phyloP scores from a whole-genome alignment of 2,329 filamentous ascomycete genomes.

The Trichoderma sp. region DNA sequence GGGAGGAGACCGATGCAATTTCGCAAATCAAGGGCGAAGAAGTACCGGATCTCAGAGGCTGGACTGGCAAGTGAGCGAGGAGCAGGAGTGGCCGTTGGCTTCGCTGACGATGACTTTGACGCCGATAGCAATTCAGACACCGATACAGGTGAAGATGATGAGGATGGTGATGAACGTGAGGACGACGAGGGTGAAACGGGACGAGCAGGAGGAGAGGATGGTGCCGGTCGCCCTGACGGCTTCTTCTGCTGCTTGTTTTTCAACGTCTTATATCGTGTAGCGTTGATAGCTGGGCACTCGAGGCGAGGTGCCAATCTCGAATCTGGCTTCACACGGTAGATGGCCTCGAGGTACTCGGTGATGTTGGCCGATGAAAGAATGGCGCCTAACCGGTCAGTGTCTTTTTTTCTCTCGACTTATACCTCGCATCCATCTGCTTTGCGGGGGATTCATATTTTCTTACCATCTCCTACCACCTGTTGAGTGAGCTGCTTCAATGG shows the following conservation, averaged over 20 bases:
- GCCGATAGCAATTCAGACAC: not conserved
- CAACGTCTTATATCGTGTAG: conserved; percentile 31
- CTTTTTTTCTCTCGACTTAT: not conserved
- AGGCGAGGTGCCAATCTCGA: conserved; percentile 28
- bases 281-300: conserved; percentile 31
- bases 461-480: conserved; percentile 2
- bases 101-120: not conserved
- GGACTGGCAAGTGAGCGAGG: not conserved
- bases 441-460: not conserved
- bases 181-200: not conserved
- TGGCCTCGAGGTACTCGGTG: conserved; percentile 32
- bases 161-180: not conserved
- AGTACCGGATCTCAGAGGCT: conserved; percentile 39
- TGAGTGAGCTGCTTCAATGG: conserved; percentile 7
- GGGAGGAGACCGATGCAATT: conserved; percentile 48
- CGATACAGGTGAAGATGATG: not conserved
- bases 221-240: not conserved
- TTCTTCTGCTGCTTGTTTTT: not conserved
- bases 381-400: not conserved
- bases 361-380: conserved; percentile 22
- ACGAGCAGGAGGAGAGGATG: not conserved
- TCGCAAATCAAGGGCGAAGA: conserved; percentile 55
- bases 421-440: not conserved
- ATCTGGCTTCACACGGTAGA: conserved; percentile 29
- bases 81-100: not conserved